These are phyloP conservation scores for Phytophthora gonapodyides DNA, from an alignment of 352 stramenopile species.

Conservation along the genomic window DNA sequence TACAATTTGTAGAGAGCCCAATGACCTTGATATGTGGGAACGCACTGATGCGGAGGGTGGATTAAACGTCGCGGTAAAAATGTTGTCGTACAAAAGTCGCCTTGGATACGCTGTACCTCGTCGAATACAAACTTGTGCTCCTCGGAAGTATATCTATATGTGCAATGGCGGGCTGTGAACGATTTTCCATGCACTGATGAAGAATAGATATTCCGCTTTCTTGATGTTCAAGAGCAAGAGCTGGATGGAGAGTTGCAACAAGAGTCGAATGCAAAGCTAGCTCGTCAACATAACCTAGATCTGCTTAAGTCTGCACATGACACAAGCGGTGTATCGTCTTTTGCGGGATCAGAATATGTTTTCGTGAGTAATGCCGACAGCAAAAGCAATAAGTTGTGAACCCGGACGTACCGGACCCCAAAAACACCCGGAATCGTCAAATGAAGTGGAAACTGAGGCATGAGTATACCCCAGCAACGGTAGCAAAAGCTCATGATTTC, in stretches of 20 bases:
- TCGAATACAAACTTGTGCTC: neutral
- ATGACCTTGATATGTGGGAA: neutral
- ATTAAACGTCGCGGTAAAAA: neutral
- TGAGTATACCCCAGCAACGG: neutral
- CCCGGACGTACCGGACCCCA: neutral
- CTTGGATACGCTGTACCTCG: neutral
- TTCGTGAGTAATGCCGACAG: neutral
- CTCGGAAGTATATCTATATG: conserved; percentile 2
- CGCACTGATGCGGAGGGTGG: neutral
- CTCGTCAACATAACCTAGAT: neutral
- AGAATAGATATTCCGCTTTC: too few relatives aligned
- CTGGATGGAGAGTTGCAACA: neutral
- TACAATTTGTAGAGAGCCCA: neutral
- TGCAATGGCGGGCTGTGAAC: neutral
- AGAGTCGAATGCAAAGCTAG: conserved; percentile 3
- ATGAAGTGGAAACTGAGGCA: conserved; percentile 1
- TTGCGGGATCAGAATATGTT: neutral
- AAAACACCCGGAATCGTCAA: neutral
- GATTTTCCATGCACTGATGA: neutral
- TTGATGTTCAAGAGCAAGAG: too few relatives aligned
- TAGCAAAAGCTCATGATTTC: conserved; percentile 1
- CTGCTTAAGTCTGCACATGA: neutral
- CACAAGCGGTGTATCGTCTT: neutral
- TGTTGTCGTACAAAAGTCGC: conserved; percentile 1
- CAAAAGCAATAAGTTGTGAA: neutral